A percentile compares a stretch with the other conserved stretches of the same genome.
phyloP scores from a whole-genome alignment of 192 early-diverging fungal genomes.

The Gigaspora rosea region DNA sequence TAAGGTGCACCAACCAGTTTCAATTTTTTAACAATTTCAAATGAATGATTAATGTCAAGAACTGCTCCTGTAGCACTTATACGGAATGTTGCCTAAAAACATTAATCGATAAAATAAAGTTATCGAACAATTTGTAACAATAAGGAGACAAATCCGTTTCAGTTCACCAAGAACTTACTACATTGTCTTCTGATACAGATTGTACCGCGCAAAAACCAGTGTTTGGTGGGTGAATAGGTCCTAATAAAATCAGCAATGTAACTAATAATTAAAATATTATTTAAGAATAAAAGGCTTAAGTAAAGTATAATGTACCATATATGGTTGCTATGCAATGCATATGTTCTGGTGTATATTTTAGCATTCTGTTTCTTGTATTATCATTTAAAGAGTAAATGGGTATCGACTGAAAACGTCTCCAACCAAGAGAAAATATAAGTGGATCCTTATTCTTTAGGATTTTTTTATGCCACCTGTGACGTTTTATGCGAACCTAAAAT shows the following conservation, averaged over 20 bases:
- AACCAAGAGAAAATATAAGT: slow-evolving; percentile 95
- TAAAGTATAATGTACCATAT: slow-evolving; percentile 58
- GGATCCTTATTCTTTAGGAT: slow-evolving; percentile 98
- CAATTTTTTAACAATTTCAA: slow-evolving; percentile 98
- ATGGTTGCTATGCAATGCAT: slow-evolving; percentile 99
- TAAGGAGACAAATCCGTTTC: background rate
- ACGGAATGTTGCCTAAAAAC: slow-evolving; percentile 68
- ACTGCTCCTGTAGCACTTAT: slow-evolving; percentile 96
- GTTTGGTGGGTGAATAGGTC: slow-evolving; percentile 93
- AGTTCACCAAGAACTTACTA: slow-evolving; percentile 36
- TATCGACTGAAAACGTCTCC: slow-evolving; percentile 97
- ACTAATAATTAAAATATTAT: background rate
- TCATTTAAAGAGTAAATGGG: slow-evolving; percentile 93
- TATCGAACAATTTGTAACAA: background rate
- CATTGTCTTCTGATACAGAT: slow-evolving; percentile 61
- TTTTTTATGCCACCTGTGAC: slow-evolving; percentile 94
- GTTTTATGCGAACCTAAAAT: slow-evolving; percentile 86
- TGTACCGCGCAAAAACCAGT: slow-evolving; percentile 96
- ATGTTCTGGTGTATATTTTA: slow-evolving; percentile 99
- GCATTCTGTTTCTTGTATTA: slow-evolving; percentile 92
- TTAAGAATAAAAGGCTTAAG: background rate
- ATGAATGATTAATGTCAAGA: slow-evolving; percentile 88
- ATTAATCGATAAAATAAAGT: too few relatives aligned
- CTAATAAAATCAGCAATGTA: slow-evolving; percentile 30
- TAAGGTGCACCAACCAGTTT: slow-evolving; percentile 94